Percentiles rank a stretch among this genome's conserved stretches.
phyloP scores from a whole-genome alignment of 2,329 filamentous ascomycete species.

The Alternaria rosae region DNA sequence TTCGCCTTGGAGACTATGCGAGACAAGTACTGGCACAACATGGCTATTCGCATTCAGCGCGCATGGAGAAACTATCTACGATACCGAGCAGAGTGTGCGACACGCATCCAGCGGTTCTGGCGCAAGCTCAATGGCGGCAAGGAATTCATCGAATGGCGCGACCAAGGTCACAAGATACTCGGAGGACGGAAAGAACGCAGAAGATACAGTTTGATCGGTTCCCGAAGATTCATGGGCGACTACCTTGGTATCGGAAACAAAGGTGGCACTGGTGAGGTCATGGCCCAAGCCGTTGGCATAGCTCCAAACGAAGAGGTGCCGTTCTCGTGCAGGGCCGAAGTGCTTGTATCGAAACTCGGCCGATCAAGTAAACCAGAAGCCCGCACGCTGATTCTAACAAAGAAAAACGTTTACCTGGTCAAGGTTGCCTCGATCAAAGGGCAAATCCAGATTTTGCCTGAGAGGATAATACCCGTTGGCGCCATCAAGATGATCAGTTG shows the following conservation, averaged over 20 bases:
- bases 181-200: constrained; percentile 88
- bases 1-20: constrained; percentile 98
- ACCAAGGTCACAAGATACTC: constrained; percentile 84
- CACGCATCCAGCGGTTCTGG: constrained; percentile 94
- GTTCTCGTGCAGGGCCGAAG: constrained; percentile 90
- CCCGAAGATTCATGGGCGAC: constrained; percentile 90
- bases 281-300: constrained; percentile 77
- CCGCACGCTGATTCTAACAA: constrained; percentile 83
- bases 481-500: constrained; percentile 87
- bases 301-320: constrained; percentile 75
- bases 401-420: constrained; percentile 86
- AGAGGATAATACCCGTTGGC: constrained; percentile 82
- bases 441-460: constrained; percentile 80
- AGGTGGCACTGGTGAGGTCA: constrained; percentile 79
- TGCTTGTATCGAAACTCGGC: constrained; percentile 93
- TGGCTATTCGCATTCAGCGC: constrained; percentile 96
- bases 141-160: constrained; percentile 86
- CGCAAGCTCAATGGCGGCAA: constrained; percentile 89
- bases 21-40: constrained; percentile 98
- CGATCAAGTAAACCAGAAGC: constrained; percentile 93
- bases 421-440: constrained; percentile 83
- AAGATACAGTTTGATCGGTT: constrained; percentile 89
- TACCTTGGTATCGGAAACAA: constrained; percentile 88
- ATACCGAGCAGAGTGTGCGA: constrained; percentile 91
- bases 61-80: constrained; percentile 97